Evolutionary conservation across 2,329 filamentous ascomycete genomes (phyloP).

Genomic region (Fusarium sp.): DNA sequence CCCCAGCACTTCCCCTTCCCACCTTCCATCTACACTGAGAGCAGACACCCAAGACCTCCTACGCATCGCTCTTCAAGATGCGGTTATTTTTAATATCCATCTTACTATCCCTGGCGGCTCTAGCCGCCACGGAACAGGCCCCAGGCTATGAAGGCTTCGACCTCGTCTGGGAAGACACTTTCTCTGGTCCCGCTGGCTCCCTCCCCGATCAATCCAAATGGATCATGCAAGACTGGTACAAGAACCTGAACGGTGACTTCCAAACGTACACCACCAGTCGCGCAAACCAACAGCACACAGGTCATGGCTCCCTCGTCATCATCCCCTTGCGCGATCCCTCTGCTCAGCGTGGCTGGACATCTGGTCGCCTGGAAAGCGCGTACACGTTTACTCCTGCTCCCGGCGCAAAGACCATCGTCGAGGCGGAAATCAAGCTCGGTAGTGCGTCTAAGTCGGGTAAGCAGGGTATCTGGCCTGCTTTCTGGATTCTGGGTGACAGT

Average conservation of each 20-base stretch:
- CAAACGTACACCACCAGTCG: slow-evolving; percentile 46
- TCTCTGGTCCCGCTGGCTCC: slow-evolving; percentile 54
- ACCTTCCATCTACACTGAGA: not conserved
- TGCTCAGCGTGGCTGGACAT: slow-evolving; percentile 58
- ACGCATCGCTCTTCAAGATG: not conserved
- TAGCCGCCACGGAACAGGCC: slow-evolving; percentile 22
- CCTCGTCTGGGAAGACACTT: slow-evolving; percentile 59
- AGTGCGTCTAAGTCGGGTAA: slow-evolving; percentile 48
- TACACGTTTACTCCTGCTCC: slow-evolving; percentile 58
- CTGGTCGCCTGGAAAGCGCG: slow-evolving; percentile 61
- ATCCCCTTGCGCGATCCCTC: slow-evolving; percentile 55
- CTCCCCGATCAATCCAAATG: slow-evolving; percentile 55
- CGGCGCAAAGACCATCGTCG: slow-evolving; percentile 55
- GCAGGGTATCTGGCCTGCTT: slow-evolving; percentile 55
- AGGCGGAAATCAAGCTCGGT: slow-evolving; percentile 56
- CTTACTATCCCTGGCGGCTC: not conserved
- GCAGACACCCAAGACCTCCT: fast-evolving
- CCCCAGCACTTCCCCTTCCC: not conserved
- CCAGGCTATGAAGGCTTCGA: slow-evolving; percentile 56
- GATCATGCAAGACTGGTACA: slow-evolving; percentile 50
- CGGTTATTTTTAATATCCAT: not conserved
- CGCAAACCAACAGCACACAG: slow-evolving; percentile 61
- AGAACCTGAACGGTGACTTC: slow-evolving; percentile 8
- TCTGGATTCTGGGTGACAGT: slow-evolving; percentile 43
- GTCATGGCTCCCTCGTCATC: slow-evolving; percentile 61